phyloP scores from a whole-genome alignment of 352 stramenopile species.

The Phytophthora constricta region DNA sequence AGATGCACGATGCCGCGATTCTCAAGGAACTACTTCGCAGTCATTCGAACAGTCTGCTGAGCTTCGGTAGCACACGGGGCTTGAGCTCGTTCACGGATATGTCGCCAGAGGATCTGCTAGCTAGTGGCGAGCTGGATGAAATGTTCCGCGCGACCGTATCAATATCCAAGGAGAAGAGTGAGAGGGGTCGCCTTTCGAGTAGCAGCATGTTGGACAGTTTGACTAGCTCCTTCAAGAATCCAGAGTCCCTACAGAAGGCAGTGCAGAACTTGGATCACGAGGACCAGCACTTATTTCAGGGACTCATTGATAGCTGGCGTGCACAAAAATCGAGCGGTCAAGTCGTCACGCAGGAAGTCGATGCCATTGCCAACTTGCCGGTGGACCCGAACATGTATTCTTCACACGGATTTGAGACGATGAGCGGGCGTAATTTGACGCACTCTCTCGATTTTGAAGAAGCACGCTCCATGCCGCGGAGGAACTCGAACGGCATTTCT shows the following conservation, averaged over 20 bases:
- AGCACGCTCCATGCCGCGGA: slow-evolving; percentile 31
- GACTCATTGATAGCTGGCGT: slow-evolving; percentile 63
- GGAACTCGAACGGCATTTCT: slow-evolving; percentile 46
- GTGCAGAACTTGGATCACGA: slow-evolving; percentile 63
- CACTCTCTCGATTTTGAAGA: slow-evolving; percentile 47
- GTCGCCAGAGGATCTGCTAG: slow-evolving; percentile 77
- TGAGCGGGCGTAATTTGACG: slow-evolving; percentile 47
- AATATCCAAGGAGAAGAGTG: slow-evolving; percentile 55
- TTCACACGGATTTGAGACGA: slow-evolving; percentile 37
- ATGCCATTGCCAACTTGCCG: slow-evolving; percentile 42
- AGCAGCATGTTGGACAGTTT: slow-evolving; percentile 51
- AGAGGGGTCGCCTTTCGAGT: slow-evolving; percentile 21
- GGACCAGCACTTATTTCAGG: slow-evolving; percentile 76
- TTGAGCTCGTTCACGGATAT: slow-evolving; percentile 74
- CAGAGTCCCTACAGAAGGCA: slow-evolving; percentile 60
- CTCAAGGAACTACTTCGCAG: slow-evolving; percentile 73
- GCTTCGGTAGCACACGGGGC: slow-evolving; percentile 60
- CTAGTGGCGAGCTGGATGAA: slow-evolving; percentile 81
- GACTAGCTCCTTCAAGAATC: slow-evolving; percentile 62
- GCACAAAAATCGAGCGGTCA: slow-evolving; percentile 31
- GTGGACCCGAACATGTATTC: slow-evolving; percentile 51
- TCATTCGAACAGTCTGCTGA: slow-evolving; percentile 73
- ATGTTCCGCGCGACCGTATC: slow-evolving; percentile 76
- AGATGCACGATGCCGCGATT: slow-evolving; percentile 70
- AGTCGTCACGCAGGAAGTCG: slow-evolving; percentile 27